Conservation (phyloP, 139 green algal genomes). For the Chlorella sp. region DNA sequence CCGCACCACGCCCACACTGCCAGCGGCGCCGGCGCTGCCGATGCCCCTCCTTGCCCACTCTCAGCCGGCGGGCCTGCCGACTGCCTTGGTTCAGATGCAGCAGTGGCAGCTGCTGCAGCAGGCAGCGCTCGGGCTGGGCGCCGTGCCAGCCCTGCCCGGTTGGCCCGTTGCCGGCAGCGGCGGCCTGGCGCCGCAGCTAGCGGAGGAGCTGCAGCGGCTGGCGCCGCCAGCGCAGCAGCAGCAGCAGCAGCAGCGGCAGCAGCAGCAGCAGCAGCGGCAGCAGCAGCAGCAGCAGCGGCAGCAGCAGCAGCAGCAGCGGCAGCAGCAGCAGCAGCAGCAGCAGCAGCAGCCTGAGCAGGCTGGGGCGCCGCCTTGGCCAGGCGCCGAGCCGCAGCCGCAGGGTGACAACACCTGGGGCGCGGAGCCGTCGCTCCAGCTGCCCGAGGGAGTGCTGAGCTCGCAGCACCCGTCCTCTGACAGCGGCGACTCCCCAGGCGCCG, state of each 20-base stretch:
- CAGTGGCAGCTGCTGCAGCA: background rate
- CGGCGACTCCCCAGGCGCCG: no score
- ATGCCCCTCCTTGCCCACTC: no score
- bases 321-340: background rate
- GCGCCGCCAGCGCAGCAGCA: background rate
- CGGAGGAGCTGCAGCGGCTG: background rate
- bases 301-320: background rate
- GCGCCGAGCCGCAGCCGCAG: background rate
- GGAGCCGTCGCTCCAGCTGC: no score
- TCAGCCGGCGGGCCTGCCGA: background rate
- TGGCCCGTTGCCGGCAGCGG: background rate
- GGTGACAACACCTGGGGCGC: no score
- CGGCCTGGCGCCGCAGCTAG: background rate
- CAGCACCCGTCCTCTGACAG: no score
- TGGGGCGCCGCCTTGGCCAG: background rate
- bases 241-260: slow-evolving; percentile 3
- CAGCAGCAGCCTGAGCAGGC: background rate
- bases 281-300: background rate
- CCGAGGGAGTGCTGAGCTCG: no score
- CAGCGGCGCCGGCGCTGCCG: no score
- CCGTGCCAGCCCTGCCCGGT: background rate
- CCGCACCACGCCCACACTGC: no score
- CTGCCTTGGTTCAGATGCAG: background rate
- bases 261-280: slow-evolving; percentile 18
- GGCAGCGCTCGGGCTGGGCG: background rate